These are phyloP conservation scores for Ceraceosorus guamensis DNA, from an alignment of 1,284 basidiomycete genomes.

Conservation along the genomic window DNA sequence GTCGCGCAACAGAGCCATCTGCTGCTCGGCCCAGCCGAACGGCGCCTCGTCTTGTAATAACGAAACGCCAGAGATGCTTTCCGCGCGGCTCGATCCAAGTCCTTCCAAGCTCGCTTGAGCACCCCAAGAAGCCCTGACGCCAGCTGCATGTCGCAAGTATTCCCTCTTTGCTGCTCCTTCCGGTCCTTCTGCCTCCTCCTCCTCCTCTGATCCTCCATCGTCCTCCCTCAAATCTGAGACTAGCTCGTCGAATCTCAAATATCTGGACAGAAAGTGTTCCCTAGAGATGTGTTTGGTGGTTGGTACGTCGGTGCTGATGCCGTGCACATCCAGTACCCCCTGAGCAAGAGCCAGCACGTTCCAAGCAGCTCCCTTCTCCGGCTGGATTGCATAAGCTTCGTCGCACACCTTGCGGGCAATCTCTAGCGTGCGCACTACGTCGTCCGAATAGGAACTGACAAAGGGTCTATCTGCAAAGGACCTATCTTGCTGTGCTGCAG, in stretches of 20 bases:
- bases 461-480: too few relatives aligned
- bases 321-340: constrained; percentile 43
- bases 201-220: too few relatives aligned
- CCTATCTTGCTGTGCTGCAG: not conserved
- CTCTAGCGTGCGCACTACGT: not conserved
- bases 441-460: too few relatives aligned
- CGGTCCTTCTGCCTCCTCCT: too few relatives aligned
- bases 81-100: too few relatives aligned
- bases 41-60: constrained; percentile 19
- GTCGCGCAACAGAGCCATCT: constrained; percentile 81
- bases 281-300: constrained; percentile 27
- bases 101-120: too few relatives aligned
- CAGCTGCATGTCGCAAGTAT: too few relatives aligned
- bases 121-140: constrained; percentile 1
- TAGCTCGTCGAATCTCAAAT: constrained; percentile 8
- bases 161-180: too few relatives aligned
- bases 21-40: constrained; percentile 88
- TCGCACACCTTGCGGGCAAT: not conserved
- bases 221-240: not conserved
- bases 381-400: not conserved
- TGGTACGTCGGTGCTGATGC: constrained; percentile 36
- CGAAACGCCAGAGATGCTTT: not conserved
- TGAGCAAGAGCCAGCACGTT: constrained; percentile 36
- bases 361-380: not conserved
- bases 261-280: constrained; percentile 33